Percentiles rank a stretch among this genome's conserved stretches.
phyloP scores from a whole-genome alignment of 2,329 filamentous ascomycete species.

The Septoria linicola region DNA sequence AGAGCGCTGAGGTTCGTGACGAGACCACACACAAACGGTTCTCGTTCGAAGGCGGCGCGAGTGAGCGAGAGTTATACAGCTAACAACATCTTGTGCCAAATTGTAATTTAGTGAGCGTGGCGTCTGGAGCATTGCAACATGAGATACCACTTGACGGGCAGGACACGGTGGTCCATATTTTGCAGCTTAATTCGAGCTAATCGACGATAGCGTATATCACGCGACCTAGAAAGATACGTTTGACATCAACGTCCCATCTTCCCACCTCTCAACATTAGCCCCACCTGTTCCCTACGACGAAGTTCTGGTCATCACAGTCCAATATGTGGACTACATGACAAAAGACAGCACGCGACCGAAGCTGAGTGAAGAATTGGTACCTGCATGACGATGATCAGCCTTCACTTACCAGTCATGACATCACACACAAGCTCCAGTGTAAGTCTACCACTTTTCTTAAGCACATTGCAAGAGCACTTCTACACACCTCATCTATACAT shows the following conservation, averaged over 20 bases:
- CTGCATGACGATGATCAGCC: constrained; percentile 11
- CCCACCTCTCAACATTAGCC: too few relatives aligned
- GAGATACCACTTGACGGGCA: constrained; percentile 4
- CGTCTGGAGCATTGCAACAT: neutral
- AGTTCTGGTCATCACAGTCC: neutral
- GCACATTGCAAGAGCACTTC: neutral
- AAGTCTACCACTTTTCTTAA: constrained; percentile 2
- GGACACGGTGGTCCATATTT: neutral
- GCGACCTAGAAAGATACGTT: neutral
- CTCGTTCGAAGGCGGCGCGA: constrained; percentile 27
- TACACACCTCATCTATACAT: neutral
- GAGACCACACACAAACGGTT: constrained; percentile 24
- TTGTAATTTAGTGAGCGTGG: constrained; percentile 1
- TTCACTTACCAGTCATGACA: constrained; percentile 6
- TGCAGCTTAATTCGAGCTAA: neutral
- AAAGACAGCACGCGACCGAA: constrained; percentile 3
- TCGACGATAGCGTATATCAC: neutral
- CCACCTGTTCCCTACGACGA: too few relatives aligned
- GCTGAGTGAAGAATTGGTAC: constrained; percentile 1
- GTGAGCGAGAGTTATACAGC: constrained; percentile 18
- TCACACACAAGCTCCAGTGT: constrained; percentile 7
- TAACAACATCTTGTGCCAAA: constrained; percentile 3
- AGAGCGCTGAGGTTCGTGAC: constrained; percentile 15
- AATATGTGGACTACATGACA: neutral
- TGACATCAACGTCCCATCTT: neutral